phyloP scores from a whole-genome alignment of 23 red algal genomes.

The Pyropia haitanensis region DNA sequence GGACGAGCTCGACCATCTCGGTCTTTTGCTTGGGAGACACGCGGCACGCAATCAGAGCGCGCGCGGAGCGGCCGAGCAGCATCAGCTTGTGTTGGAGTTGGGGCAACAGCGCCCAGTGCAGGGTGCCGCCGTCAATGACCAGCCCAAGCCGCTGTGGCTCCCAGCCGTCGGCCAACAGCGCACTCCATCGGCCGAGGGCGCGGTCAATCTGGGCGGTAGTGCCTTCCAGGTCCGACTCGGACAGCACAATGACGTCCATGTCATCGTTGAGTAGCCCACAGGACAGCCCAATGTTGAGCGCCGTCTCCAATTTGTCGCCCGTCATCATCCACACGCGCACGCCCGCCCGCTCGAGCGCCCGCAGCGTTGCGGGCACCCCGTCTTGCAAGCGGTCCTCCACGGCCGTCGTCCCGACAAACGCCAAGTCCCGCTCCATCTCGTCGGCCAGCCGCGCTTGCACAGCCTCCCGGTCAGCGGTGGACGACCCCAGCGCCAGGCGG shows the following conservation, averaged over 20 bases:
- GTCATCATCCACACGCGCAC: constrained; percentile 93
- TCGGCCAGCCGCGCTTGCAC: constrained; percentile 54
- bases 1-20: constrained; percentile 75
- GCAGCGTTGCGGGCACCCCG: constrained; percentile 81
- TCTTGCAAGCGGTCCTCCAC: constrained; percentile 92
- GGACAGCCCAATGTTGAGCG: constrained; percentile 93
- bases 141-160: constrained; percentile 46
- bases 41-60: constrained; percentile 84
- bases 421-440: constrained; percentile 69
- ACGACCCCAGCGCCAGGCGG: constrained; percentile 15
- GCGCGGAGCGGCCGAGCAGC: constrained; percentile 29
- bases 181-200: constrained; percentile 50
- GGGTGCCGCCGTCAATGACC: constrained; percentile 72
- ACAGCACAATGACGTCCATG: constrained; percentile 80
- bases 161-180: constrained; percentile 37
- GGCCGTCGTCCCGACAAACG: constrained; percentile 66
- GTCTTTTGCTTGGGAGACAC: constrained; percentile 95
- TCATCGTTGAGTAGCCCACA: constrained; percentile 74
- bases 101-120: constrained; percentile 54
- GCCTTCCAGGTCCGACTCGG: constrained; percentile 63
- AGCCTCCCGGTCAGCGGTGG: constrained; percentile 25
- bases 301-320: constrained; percentile 97
- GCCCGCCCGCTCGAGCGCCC: constrained; percentile 50
- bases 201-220: constrained; percentile 67
- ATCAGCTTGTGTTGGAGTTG: constrained; percentile 57